Base-by-base conservation (phyloP, 2,329 filamentous ascomycete species). In the Pezicula carpinea region DNA sequence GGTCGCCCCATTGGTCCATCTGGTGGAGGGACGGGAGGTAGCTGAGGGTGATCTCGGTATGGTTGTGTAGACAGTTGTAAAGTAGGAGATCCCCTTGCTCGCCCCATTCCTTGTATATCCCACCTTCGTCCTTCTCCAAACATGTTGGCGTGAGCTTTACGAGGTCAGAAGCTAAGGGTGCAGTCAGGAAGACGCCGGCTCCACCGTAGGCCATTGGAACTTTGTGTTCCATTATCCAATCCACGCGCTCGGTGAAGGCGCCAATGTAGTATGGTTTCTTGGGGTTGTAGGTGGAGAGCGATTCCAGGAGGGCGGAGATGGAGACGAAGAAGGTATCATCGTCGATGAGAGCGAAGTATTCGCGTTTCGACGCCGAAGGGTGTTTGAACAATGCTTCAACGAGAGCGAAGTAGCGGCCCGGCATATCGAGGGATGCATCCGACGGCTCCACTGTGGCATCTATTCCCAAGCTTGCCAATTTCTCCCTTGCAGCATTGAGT, bases 391-490 rank as follows among this genome's bases (percentile, higher is more conserved):
- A 62, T 2, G 72, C 73, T 1, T 74, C 73, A 2, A 79, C 73
- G 1, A 82, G 67, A 3, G 73, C 74, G 21, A 82, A 65, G 56
- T 82, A 81, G 51, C 78, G 73, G 21, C 79, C 76, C 2, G 77
- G 75, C 77, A 80, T 82, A 56, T 78, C 73, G 53, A 76, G 68
- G 6, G 66, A 66, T 1, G 70, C 67, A 52, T 80, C 72, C 3
- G 77, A 77, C 52, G 75, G 71, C 49, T 74, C 72, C 17, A 81
- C 76, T 44, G 79, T 77, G 23, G 74, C 77, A 52, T 80, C 75
- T 45, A 82, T 77, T 18, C 77, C 78, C 14, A 69, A 66, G 5
- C 66, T 62, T 31, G 65, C 64, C 6, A 81, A 65, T 32, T 71
- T 62, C 32, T 71, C 68, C 46, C 67, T 67, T 2, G 76, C 75